These are phyloP conservation scores for Aspergillus haitiensis DNA, from an alignment of 495 filamentous ascomycete species.

Conservation along the genomic window DNA sequence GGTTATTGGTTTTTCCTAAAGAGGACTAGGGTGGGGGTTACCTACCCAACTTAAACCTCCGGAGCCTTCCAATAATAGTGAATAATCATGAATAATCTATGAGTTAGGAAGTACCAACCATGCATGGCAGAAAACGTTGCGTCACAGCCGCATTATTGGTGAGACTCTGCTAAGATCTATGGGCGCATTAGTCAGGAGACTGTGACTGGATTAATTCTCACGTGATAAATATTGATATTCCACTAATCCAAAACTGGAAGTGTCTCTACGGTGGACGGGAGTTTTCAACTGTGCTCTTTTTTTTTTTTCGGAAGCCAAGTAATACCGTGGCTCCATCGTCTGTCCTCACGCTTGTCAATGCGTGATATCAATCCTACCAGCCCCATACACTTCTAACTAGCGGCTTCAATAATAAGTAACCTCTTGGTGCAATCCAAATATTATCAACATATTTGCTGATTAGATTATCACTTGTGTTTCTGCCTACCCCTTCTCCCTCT, in stretches of 20 bases:
- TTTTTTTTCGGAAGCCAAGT: neutral
- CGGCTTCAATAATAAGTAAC: too few relatives aligned
- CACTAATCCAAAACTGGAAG: neutral
- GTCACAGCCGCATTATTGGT: neutral
- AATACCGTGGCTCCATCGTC: neutral
- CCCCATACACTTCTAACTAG: too few relatives aligned
- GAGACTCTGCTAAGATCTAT: neutral
- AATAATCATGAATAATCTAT: too few relatives aligned
- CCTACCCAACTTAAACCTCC: slow-evolving; percentile 1
- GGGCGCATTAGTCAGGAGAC: neutral
- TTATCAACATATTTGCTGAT: too few relatives aligned
- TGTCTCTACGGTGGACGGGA: neutral
- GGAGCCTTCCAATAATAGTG: neutral
- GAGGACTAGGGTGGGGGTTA: slow-evolving; percentile 28
- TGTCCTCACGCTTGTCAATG: neutral
- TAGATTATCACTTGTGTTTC: too few relatives aligned
- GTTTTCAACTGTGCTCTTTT: neutral
- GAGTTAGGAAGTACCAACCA: neutral
- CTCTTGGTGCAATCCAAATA: too few relatives aligned
- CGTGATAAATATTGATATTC: neutral
- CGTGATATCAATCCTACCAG: neutral
- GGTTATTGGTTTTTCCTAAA: slow-evolving; percentile 25
- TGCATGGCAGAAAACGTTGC: neutral
- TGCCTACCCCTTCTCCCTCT: neutral
- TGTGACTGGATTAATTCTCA: neutral